Evolutionary conservation across 345 rosid species (phyloP).

Genomic region (Balakata baccata): DNA sequence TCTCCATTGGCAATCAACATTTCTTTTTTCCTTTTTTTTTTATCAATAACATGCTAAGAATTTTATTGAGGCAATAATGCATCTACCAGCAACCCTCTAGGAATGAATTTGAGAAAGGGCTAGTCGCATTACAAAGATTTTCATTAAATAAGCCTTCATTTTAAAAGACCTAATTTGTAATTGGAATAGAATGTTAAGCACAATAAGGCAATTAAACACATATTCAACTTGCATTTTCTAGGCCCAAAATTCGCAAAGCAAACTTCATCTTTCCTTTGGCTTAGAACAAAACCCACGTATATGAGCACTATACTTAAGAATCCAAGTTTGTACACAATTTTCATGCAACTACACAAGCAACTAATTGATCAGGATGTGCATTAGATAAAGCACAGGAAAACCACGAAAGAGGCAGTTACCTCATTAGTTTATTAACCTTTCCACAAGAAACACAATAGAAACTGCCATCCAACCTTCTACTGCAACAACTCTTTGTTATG

Average conservation of each 20-base stretch:
- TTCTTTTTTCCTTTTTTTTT: too few relatives aligned
- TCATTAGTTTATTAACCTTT: conserved; percentile 53
- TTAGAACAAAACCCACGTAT: not conserved
- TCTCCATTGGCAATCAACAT: not conserved
- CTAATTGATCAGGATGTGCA: not conserved
- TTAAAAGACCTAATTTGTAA: not conserved
- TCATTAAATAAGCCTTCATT: not conserved
- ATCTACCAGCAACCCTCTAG: not conserved
- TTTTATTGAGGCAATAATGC: not conserved
- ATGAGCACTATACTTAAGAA: not conserved
- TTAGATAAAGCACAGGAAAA: not conserved
- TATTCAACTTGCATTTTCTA: not conserved
- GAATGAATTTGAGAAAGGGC: not conserved
- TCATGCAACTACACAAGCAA: not conserved
- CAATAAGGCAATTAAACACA: not conserved
- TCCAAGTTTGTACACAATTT: not conserved
- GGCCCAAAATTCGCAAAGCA: not conserved
- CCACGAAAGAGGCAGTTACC: conserved; percentile 25
- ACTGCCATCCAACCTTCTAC: conserved; percentile 49
- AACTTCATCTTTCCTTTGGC: not conserved
- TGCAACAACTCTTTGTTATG: conserved; percentile 37
- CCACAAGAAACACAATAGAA: conserved; percentile 70
- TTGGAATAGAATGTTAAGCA: not conserved
- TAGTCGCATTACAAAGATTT: not conserved
- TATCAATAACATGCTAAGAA: not conserved